These are phyloP conservation scores for Tuber magnatum DNA, from an alignment of 495 filamentous ascomycete species.

Conservation along the genomic window DNA sequence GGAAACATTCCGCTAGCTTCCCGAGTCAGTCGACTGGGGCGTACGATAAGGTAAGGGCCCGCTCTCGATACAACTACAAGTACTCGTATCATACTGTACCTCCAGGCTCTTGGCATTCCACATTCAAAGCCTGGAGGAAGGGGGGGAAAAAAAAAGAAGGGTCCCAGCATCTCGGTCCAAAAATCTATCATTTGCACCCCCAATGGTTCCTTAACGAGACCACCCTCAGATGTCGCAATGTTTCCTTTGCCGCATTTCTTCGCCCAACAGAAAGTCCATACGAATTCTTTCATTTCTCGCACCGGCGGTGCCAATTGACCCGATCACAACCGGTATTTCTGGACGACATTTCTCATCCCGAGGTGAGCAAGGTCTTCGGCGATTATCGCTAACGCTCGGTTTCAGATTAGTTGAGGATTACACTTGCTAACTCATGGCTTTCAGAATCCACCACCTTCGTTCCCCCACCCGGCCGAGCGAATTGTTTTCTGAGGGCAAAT, in stretches of 20 bases:
- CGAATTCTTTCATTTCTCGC: neutral
- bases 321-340: neutral
- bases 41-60: neutral
- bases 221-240: conserved; percentile 1
- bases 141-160: neutral
- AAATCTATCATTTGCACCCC: neutral
- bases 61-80: neutral
- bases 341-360: neutral
- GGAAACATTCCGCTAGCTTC: neutral
- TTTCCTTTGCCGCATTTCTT: neutral
- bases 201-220: neutral
- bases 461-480: neutral
- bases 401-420: neutral
- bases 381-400: neutral
- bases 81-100: too few relatives aligned
- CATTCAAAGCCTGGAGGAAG: neutral
- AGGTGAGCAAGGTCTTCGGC: neutral
- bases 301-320: neutral
- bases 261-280: neutral
- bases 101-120: neutral
- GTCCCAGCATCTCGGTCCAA: neutral
- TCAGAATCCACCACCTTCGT: neutral
- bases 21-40: neutral
- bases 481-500: neutral
- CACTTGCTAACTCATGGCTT: neutral